Base-by-base conservation (phyloP, 148 eudicot species). In the Gaultheria prostrata region DNA sequence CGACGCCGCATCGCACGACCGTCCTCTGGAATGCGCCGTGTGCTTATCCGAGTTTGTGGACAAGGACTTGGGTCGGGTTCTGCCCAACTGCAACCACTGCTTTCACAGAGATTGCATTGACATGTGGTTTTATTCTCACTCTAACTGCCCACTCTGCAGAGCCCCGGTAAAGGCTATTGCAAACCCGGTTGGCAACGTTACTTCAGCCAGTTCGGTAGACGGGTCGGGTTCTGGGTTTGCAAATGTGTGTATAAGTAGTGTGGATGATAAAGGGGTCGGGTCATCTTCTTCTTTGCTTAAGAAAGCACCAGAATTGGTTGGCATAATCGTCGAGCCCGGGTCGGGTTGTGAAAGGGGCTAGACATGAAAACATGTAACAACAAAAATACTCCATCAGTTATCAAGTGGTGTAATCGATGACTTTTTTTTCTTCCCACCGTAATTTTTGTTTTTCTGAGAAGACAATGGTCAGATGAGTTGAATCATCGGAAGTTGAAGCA, bases 71-170 rank as follows among this genome's bases (percentile, higher is more conserved):
- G 87, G 86, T 53, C 86, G 93, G 53, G 11, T 85, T 15, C 26
- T 91, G 70, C 92, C 93, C 80, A 76, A 80, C 2, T 91, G 93
- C 75, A 57, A 43, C 39, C 93, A 91, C 75, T 63, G 80, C 26
- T 91, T 90, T 70, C 92, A 91, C 61, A 45, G 86, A 0, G 84
- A 85, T 0, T 91, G 93, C 39, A 88, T 90, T 24, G 94, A 89
- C 78, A 84, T 70, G 83, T 91, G 92, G 94, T 85, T 91, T 17
- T 80, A 20, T 14, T 80, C 89, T 2, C 92, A 86, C 84, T 69
- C 89, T 3, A 82, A 70, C 39, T 91, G 92, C 69, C 94, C 93
- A 0, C 84, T 90, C 30, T 90, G 92, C 61, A 83, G 92, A 3
- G 48, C 87, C 18, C 85, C 82, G 11, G 88, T 88, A 39, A 77